Evolutionary conservation across 2,329 filamentous ascomycete genomes (phyloP).

Genomic region (Mariannaea elegans): DNA sequence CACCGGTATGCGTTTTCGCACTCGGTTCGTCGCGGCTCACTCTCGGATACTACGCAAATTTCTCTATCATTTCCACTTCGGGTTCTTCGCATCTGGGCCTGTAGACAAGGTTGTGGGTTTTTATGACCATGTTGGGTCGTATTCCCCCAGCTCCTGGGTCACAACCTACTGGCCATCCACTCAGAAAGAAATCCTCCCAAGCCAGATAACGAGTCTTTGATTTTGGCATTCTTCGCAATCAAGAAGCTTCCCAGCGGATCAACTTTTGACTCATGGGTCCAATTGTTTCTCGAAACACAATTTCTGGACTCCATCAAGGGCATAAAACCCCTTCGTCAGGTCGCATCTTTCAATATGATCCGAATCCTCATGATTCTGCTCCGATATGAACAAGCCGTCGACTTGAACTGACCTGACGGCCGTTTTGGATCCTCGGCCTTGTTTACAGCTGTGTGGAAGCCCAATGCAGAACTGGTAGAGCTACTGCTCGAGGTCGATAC

Average conservation of each 20-base stretch:
- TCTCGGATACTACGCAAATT: conserved; percentile 36
- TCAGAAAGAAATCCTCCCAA: conserved; percentile 24
- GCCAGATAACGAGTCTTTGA: conserved; percentile 24
- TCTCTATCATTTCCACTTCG: conserved; percentile 31
- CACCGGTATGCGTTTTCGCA: conserved; percentile 30
- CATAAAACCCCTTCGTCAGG: conserved; percentile 37
- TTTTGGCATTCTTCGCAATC: conserved; percentile 34
- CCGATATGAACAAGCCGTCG: conserved; percentile 24
- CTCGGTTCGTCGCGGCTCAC: conserved; percentile 24
- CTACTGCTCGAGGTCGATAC: conserved; percentile 38
- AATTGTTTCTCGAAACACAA: conserved; percentile 25
- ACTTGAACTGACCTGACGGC: conserved; percentile 31
- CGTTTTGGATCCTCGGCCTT: conserved; percentile 34
- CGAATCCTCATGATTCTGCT: conserved; percentile 32
- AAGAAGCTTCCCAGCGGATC: conserved; percentile 27
- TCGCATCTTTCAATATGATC: conserved; percentile 38
- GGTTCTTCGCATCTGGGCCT: conserved; percentile 28
- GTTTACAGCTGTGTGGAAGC: conserved; percentile 32
- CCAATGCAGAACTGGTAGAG: conserved; percentile 29
- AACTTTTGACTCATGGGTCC: conserved; percentile 38
- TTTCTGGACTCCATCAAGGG: conserved; percentile 16
- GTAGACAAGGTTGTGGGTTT: background rate
- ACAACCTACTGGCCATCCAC: conserved; percentile 33
- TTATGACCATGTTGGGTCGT: conserved; percentile 1
- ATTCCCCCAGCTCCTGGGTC: conserved; percentile 30